Percentiles rank a stretch among this genome's conserved stretches.
These are phyloP conservation scores for Cucurbita moschata DNA, from an alignment of 306 rosid genomes.

Conservation along the genomic window DNA sequence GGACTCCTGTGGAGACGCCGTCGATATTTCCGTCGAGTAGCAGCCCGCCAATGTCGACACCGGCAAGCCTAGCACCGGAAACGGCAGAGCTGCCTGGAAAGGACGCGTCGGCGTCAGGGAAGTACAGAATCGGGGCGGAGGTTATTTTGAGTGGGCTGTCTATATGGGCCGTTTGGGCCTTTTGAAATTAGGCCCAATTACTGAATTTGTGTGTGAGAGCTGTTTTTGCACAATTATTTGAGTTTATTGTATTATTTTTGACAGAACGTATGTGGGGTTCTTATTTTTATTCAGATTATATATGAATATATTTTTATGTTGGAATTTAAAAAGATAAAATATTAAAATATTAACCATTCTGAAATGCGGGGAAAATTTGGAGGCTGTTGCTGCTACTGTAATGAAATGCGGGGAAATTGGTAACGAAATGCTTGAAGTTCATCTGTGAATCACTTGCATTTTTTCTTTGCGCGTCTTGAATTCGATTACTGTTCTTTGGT, in stretches of 20 bases:
- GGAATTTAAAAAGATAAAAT: too few species aligned
- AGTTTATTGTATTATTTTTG: neutral
- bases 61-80: conserved; percentile 44
- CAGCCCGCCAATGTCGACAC: conserved; percentile 31
- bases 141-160: conserved; percentile 25
- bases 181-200: conserved; percentile 9
- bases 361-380: too few species aligned
- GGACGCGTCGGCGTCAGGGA: conserved; percentile 42
- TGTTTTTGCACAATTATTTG: neutral
- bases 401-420: too few species aligned
- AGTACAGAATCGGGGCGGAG: conserved; percentile 9
- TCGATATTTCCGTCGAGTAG: conserved; percentile 33
- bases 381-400: neutral
- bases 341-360: too few species aligned
- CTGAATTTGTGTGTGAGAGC: neutral
- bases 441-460: neutral
- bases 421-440: neutral
- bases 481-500: neutral
- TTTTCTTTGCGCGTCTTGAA: too few species aligned
- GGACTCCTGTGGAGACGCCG: conserved; percentile 34
- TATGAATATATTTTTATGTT: neutral
- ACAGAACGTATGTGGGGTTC: neutral
- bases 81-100: conserved; percentile 26
- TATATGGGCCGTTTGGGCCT: conserved; percentile 29
- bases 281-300: neutral